Base-by-base conservation (phyloP, 208 protist genomes). In the Leishmania turanica region DNA sequence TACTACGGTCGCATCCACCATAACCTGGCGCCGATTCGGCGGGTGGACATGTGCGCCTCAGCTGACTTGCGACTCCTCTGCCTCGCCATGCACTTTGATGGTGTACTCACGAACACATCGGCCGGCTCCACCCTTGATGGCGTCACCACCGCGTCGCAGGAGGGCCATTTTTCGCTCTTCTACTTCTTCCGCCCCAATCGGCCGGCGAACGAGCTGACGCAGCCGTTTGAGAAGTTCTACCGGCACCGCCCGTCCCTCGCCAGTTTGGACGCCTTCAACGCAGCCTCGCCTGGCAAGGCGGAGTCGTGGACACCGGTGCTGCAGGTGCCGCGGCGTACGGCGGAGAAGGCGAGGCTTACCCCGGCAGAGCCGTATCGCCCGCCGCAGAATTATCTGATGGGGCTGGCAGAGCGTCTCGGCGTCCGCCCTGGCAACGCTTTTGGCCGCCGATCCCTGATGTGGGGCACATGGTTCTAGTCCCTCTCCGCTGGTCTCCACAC, bases 131-230 rank as follows among this genome's bases (percentile, higher is more conserved):
- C 88, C 1, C 86, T 93, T 37, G 79, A 81, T 47, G 69, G 71
- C 51, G 81, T 84, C 51, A 75, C 74, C 42, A 56, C 49, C 37
- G 75, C 77, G 40, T 73, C 87, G 5, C 11, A 51, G 0, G 78
- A 75, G 8, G 83, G 80, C 42, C 51, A 40, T 34, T 96, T 96
- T 71, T 92, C 92, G 40, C 76, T 97, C 17, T 96, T 88, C 75
- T 93, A 96, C 85, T 97, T 87, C 81, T 91, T 95, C 77, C 90
- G 91, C 49, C 95, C 95, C 0, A 96, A 97, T 78, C 91, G 95
- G 9, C 89, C 92, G 24, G 89, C 86, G 7, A 89, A 87, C n/a
- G 93, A 97, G 81, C 82, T 97, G 49, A 93, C 89, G n/a, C 74
- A 88, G 62, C 91, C 91, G 15, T 87, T 97, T 40, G 91, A 96